Base-by-base conservation (phyloP, 2,329 filamentous ascomycete species). In the Ilyonectria mors-panacis region DNA sequence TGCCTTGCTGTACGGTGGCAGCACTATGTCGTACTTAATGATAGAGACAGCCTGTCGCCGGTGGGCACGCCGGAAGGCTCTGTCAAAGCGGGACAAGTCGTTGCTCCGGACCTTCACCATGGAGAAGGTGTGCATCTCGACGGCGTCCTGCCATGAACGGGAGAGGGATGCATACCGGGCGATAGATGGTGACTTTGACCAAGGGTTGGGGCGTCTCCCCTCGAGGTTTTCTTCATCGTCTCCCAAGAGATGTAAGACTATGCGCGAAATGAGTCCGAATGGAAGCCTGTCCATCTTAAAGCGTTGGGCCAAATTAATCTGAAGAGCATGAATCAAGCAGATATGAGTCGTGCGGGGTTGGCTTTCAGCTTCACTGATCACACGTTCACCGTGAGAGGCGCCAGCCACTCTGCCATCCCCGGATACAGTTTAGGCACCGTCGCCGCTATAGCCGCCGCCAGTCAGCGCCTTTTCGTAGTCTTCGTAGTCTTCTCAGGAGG, bases 131-230 rank as follows among this genome's bases (percentile, higher is more conserved):
- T 55, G 5, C 53, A 35, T 23, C 35, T 55, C 53, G 19, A 55
- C 53, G 21, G 53, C 53, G 42, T 60, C 58, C 21, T 60, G 58
- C 58, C 58, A 60, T 44, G 15, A 15, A 9, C 58, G 58, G 23
- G 58, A 60, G 58, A 60, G 53, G 47, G 45, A 60, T 19, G 58
- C 58, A 44, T 60, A 60, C 35, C n/a, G 58, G 30, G 35, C 58
- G 47, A 60, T 51, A 7, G 33, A 37, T 26, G 58, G 47, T 53
- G 45, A 23, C 13, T 53, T 54, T 28, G 37, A 44, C 58, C 58
- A 60, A 51, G 45, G 58, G 5, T 26, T 26, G 5, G 26, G 26
- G 26, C 26, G 4, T 26, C 26, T 26, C 26, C 26, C 26, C 35
- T 60, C 53, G 47, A 33, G 47, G 28, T 30, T 53, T 53, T 13